Evolutionary conservation across 805 yeast species (phyloP).

Genomic region (Wickerhamiella musiphila): DNA sequence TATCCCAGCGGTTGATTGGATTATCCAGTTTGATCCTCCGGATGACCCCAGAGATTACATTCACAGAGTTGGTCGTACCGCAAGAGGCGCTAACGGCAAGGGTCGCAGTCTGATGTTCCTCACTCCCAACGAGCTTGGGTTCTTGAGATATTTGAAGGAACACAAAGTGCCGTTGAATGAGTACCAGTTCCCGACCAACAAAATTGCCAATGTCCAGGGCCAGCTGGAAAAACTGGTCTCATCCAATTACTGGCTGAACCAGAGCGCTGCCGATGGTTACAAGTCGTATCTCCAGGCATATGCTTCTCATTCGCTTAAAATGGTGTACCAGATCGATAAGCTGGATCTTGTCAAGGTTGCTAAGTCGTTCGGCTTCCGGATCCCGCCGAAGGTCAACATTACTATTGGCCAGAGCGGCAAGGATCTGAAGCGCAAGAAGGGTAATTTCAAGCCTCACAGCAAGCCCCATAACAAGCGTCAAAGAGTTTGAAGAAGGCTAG

Average conservation of each 20-base stretch:
- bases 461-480: constrained; percentile 1
- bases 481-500: constrained; percentile 2
- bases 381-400: constrained; percentile 93
- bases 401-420: constrained; percentile 87
- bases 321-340: constrained; percentile 92
- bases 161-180: constrained; percentile 97
- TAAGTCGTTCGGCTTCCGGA: constrained; percentile 74
- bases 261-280: constrained; percentile 92
- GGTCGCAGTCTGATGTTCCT: constrained; percentile 93
- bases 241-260: constrained; percentile 86
- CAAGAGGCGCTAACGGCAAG: constrained; percentile 68
- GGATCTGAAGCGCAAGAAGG: no score
- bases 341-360: constrained; percentile 90
- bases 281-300: constrained; percentile 93
- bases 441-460: constrained; percentile 14
- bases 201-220: constrained; percentile 90
- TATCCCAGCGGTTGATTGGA: constrained; percentile 98
- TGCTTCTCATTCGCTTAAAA: constrained; percentile 88
- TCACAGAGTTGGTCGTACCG: constrained; percentile 98
- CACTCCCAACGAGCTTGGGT: constrained; percentile 87
- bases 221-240: constrained; percentile 82
- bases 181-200: constrained; percentile 85
- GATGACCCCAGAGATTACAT: constrained; percentile 99
- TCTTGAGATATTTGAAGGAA: constrained; percentile 81
- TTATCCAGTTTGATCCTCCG: constrained; percentile 97